These are phyloP conservation scores for Limonium bicolor DNA, from an alignment of 148 eudicot genomes.

Conservation along the genomic window DNA sequence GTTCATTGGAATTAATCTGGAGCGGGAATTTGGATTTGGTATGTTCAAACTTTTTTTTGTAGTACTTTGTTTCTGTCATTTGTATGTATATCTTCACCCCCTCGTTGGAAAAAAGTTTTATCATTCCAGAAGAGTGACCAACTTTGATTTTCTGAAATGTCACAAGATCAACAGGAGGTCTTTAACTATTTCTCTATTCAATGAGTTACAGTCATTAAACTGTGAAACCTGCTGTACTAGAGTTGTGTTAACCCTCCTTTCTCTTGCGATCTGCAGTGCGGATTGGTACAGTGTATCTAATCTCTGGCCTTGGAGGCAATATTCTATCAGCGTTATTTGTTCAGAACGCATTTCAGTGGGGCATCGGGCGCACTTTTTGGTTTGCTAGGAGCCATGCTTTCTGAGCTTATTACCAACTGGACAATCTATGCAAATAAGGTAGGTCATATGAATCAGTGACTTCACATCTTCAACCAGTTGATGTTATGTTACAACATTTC, in stretches of 20 bases:
- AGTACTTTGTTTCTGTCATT: not conserved
- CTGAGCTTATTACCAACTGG: constrained; percentile 86
- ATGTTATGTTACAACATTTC: not conserved
- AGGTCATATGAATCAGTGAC: not conserved
- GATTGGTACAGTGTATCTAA: constrained; percentile 48
- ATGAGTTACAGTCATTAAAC: too few species aligned
- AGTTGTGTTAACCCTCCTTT: too few species aligned
- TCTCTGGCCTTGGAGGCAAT: constrained; percentile 78
- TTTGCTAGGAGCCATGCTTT: constrained; percentile 85
- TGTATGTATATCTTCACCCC: not conserved
- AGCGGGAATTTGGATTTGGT: constrained; percentile 86
- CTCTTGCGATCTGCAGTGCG: constrained; percentile 30
- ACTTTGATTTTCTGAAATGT: not conserved
- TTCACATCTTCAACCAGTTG: not conserved
- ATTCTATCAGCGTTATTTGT: constrained; percentile 56
- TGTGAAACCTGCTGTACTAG: too few species aligned
- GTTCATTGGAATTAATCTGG: constrained; percentile 72
- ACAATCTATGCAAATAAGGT: constrained; percentile 87
- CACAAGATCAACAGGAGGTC: not conserved
- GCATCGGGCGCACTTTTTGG: constrained; percentile 97
- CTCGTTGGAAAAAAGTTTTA: not conserved
- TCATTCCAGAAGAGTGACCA: not conserved
- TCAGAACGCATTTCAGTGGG: constrained; percentile 56
- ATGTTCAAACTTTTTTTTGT: too few species aligned
- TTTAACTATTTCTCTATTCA: not conserved